Evolutionary conservation across 306 rosid genomes (phyloP).

Genomic region (Prunus dulcis): DNA sequence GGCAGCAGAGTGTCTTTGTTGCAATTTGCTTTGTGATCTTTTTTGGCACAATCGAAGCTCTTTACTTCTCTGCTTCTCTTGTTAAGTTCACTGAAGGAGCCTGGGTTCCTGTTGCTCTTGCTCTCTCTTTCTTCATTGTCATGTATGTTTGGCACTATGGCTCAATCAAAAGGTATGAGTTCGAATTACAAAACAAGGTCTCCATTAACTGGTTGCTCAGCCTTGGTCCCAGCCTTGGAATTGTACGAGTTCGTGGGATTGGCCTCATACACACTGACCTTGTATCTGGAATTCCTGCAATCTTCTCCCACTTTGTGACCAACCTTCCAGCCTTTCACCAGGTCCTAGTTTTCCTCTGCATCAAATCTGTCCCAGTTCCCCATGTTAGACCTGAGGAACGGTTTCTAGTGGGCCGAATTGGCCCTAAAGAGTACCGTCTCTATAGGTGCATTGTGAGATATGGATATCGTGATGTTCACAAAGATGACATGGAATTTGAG

Average conservation of each 20-base stretch:
- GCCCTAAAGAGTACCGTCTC: conserved; percentile 65
- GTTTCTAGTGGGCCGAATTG: conserved; percentile 76
- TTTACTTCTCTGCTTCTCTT: conserved; percentile 92
- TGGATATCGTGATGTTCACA: conserved; percentile 81
- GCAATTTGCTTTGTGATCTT: conserved; percentile 64
- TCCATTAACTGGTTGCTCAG: conserved; percentile 79
- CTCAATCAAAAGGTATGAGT: conserved; percentile 70
- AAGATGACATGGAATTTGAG: conserved; percentile 81
- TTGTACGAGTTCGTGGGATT: conserved; percentile 80
- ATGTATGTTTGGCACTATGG: conserved; percentile 96
- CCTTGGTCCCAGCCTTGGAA: conserved; percentile 77
- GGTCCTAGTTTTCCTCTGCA: conserved; percentile 89
- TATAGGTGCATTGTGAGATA: conserved; percentile 85
- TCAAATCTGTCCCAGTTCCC: conserved; percentile 83
- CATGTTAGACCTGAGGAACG: conserved; percentile 74
- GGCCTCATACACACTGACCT: conserved; percentile 84
- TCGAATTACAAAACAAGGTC: conserved; percentile 86
- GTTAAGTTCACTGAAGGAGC: conserved; percentile 88
- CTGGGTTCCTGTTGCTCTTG: conserved; percentile 79
- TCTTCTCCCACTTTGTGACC: conserved; percentile 91
- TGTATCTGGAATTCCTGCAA: conserved; percentile 83
- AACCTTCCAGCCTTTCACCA: conserved; percentile 96
- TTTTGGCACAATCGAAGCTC: conserved; percentile 79
- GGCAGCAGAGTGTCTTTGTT: conserved; percentile 61
- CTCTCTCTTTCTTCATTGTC: conserved; percentile 40